Conservation (phyloP, 179 eudicot species). For the Pouteria campechiana region DNA sequence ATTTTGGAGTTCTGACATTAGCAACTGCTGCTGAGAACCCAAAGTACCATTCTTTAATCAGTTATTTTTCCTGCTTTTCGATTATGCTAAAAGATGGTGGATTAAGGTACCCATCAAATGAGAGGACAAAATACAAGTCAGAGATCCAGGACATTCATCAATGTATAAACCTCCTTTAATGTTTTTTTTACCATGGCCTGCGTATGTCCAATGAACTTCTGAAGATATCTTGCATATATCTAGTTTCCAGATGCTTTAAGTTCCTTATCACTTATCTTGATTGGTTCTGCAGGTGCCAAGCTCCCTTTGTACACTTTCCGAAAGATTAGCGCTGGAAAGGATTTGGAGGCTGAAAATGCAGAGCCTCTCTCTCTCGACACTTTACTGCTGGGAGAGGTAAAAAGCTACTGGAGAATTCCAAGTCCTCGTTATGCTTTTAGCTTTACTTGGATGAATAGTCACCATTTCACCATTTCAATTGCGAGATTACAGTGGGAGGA, state of each 20-base stretch:
- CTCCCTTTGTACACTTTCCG: constrained; percentile 79
- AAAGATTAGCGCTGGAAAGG: constrained; percentile 26
- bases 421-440: background rate
- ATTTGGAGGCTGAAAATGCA: constrained; percentile 20
- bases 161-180: no score
- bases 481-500: constrained; percentile 94
- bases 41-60: no score
- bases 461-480: no score
- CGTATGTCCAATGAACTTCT: no score
- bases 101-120: no score
- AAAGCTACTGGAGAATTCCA: background rate
- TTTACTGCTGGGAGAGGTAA: constrained; percentile 91
- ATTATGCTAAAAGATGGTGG: no score
- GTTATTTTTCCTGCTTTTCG: no score
- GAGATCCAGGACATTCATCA: no score
- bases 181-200: no score
- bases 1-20: no score
- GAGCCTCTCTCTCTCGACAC: constrained; percentile 77
- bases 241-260: constrained; percentile 1
- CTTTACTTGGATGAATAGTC: constrained; percentile 3
- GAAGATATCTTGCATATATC: background rate
- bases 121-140: no score
- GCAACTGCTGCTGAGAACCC: no score
- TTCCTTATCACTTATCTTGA: background rate
- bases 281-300: constrained; percentile 48